phyloP scores from a whole-genome alignment of 768 basidiomycete genomes.

The Daedaleopsis nitida region DNA sequence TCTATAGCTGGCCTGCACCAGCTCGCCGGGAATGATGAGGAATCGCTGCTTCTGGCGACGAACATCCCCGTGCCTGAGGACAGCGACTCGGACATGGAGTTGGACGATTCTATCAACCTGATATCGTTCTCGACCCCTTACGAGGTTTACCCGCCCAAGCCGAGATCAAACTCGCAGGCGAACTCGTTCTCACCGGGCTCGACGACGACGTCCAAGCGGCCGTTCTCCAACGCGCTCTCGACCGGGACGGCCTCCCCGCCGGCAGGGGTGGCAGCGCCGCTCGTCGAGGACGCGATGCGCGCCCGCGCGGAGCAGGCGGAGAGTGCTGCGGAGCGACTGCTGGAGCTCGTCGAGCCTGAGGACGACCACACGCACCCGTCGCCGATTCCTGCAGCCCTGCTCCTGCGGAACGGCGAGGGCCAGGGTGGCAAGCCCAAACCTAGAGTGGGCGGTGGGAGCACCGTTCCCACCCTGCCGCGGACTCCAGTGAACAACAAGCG shows the following conservation, averaged over 20 bases:
- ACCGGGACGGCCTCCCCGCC: slow-evolving; percentile 42
- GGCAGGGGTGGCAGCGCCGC: slow-evolving; percentile 48
- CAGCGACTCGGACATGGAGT: slow-evolving; percentile 64
- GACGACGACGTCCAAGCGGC: slow-evolving; percentile 38
- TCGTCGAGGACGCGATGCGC: slow-evolving; percentile 81
- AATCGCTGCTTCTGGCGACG: slow-evolving; percentile 70
- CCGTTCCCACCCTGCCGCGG: slow-evolving; percentile 43
- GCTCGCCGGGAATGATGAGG: slow-evolving; percentile 47
- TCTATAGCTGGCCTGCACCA: slow-evolving; percentile 36
- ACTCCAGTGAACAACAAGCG: slow-evolving; percentile 61
- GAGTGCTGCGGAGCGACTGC: slow-evolving; percentile 83
- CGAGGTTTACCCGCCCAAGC: slow-evolving; percentile 45
- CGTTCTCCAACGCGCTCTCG: slow-evolving; percentile 62
- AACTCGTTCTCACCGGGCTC: slow-evolving; percentile 60
- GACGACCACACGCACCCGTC: slow-evolving; percentile 56
- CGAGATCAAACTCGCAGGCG: slow-evolving; percentile 42
- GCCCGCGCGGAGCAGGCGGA: slow-evolving; percentile 92
- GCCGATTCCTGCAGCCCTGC: slow-evolving; percentile 55
- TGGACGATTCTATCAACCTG: slow-evolving; percentile 53
- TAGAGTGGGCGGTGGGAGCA: slow-evolving; percentile 9
- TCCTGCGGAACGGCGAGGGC: slow-evolving; percentile 42
- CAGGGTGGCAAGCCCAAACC: slow-evolving; percentile 12
- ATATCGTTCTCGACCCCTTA: slow-evolving; percentile 76
- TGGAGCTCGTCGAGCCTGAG: slow-evolving; percentile 85
- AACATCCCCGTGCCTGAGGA: slow-evolving; percentile 75